Percentiles rank a stretch among this genome's conserved stretches.
Evolutionary conservation across 1,139 yeast species (phyloP).

Genomic region (Ogataea hybrid): DNA sequence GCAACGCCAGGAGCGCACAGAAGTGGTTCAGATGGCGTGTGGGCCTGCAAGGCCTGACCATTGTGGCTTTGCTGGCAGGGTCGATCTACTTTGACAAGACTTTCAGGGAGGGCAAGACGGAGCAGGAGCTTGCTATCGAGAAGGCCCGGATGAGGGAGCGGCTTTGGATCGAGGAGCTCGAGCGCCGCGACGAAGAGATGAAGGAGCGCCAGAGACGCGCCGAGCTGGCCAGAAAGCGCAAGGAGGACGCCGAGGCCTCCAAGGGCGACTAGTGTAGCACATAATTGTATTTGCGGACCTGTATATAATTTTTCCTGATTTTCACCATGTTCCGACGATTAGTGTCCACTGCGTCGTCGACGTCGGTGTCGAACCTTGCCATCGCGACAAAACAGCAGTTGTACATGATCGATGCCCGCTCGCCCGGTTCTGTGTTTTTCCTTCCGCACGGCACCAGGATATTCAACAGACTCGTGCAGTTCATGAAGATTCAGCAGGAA

Average conservation of each 20-base stretch:
- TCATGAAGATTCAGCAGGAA: slow-evolving; percentile 81
- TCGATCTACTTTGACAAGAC: slow-evolving; percentile 57
- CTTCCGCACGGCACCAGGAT: slow-evolving; percentile 89
- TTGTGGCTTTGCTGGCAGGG: slow-evolving; percentile 79
- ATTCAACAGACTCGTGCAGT: slow-evolving; percentile 71
- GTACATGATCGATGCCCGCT: slow-evolving; percentile 70
- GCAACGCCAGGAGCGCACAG: slow-evolving; percentile 76
- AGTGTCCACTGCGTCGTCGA: slow-evolving; percentile 12
- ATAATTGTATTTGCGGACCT: neutral
- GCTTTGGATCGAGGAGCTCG: slow-evolving; percentile 89
- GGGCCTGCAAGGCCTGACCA: slow-evolving; percentile 77
- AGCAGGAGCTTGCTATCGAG: slow-evolving; percentile 61
- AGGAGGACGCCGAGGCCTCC: slow-evolving; percentile 4
- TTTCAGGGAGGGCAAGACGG: slow-evolving; percentile 40
- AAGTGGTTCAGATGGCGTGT: slow-evolving; percentile 89
- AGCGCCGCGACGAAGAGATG: slow-evolving; percentile 74
- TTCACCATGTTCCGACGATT: slow-evolving; percentile 7
- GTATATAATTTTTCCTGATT: neutral
- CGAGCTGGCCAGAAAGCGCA: slow-evolving; percentile 38
- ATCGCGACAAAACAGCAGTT: slow-evolving; percentile 67
- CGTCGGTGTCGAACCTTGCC: slow-evolving; percentile 40
- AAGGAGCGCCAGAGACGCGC: slow-evolving; percentile 62
- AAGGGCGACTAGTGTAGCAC: neutral
- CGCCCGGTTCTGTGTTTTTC: slow-evolving; percentile 90
- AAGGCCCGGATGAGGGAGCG: slow-evolving; percentile 83